Evolutionary conservation across 2,329 filamentous ascomycete species (phyloP), one percentile per base, ranked within the genome.

Genomic region (Dothistroma septosporum): DNA sequence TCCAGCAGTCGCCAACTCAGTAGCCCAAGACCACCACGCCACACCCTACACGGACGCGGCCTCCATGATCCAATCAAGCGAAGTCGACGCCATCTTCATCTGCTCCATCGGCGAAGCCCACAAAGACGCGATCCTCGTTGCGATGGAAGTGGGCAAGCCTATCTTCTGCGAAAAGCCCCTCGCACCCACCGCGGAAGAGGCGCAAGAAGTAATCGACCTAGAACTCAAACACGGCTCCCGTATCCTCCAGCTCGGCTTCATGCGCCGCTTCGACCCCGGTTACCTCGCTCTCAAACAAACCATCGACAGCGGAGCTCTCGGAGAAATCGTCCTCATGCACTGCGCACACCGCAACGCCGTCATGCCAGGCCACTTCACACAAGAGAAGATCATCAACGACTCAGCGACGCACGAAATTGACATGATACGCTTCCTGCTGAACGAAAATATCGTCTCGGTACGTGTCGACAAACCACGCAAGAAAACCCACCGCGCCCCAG

Each of bases 341-440:
- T n/a, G 10, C 6, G 50, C 50, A 9, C 50, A 53, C 50, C 50
- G 50, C 31, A 53, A 53, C 14, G 12, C 50, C 6, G 12, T 12
- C 12, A 19, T 53, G 31, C 50, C 50, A 12, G 24, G 22, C n/a
- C 24, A 32, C 24, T 53, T 32, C 50, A 32, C 50, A 12, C 50
- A 32, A 9, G 28, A 53, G n/a, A 35, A 32, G 14, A 16, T 21
- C 24, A 53, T 53, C 50, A 35, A 53, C 50, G 50, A 53, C 31
- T 53, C 50, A 9, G 50, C 50, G 5, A 53, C 50, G 24, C 50
- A 53, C 50, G 50, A 53, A n/a, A 53, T 53, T 14, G 50, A 53
- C 50, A 35, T 53, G 6, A 53, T 53, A 2, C 50, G 50, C 24
- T 53, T 53, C 28, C 31, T 53, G 10, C 50, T 53, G 7, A 35